Evolutionary conservation across 2,329 filamentous ascomycete genomes (phyloP), one percentile per base, ranked within the genome.

Genomic region (Sporothrix mexicana): DNA sequence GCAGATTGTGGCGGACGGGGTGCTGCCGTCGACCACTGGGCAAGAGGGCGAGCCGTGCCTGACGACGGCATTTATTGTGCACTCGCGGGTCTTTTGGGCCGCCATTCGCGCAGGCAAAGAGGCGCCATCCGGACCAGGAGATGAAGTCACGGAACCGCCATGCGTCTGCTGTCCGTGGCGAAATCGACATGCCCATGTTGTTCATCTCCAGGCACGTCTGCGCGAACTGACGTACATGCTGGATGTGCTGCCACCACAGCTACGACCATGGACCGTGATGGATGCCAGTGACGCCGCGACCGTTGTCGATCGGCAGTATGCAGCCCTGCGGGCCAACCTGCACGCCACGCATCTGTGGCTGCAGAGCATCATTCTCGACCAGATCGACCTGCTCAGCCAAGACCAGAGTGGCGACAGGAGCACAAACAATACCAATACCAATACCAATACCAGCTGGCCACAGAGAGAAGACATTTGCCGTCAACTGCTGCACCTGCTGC

Each of bases 321-420:
- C 79, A 64, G 76, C 79, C 1, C 78, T 80, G 72, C 74, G 81
- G 4, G 79, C 79, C 0, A 82, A 82, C 25, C 73, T 82, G 0
- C 80, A 82, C 51, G 79, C 79, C 8, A 82, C 80, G 0, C 81
- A 82, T 71, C 73, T 82, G 1, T 82, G 80, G 81, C 76, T 82
- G 7, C 81, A 82, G 73, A 81, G 78, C 53, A 76, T 79, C 6
- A 74, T 82, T 0, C 75, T 81, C 1, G 81, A 82, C 49, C 80
- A 80, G 68, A 74, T 82, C 3, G 80, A 82, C 15, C 69, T 76
- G 3, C 66, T 77, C 6, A 49, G 45, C 45, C 45, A 49, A 49
- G 45, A 49, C 5, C 45, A 49, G 10, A 15, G 45, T 49, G 45
- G 45, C 12, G 45, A 15, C 10, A 6, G 45, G 45, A 15, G 45